A percentile compares a stretch with the other conserved stretches of the same genome.
Conservation (phyloP, 345 rosid species). For the Hibiscus tridactylites region DNA sequence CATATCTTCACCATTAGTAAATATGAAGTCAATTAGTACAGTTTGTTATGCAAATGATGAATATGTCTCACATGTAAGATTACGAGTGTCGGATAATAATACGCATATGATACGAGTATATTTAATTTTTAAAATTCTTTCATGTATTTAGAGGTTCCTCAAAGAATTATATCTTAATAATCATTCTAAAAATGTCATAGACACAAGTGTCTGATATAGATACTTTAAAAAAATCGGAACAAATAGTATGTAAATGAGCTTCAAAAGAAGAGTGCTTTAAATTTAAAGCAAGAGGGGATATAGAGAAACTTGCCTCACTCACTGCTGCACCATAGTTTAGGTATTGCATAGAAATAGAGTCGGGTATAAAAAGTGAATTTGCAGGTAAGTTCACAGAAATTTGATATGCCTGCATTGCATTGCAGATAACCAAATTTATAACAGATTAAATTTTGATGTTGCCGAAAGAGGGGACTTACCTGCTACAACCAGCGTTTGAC, state of each 20-base stretch:
- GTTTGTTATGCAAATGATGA: neutral
- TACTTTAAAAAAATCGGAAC: neutral
- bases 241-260: neutral
- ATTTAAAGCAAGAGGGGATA: neutral
- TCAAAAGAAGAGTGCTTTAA: neutral
- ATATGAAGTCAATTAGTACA: neutral
- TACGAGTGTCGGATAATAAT: neutral
- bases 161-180: too few species aligned
- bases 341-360: slow-evolving; percentile 37
- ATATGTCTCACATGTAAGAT: neutral
- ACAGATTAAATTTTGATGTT: too few species aligned
- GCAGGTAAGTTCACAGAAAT: slow-evolving; percentile 58
- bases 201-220: neutral
- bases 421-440: too few species aligned
- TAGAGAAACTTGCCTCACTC: slow-evolving; percentile 72
- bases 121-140: too few species aligned
- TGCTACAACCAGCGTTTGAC: too few species aligned
- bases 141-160: neutral
- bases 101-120: too few species aligned
- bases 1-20: neutral
- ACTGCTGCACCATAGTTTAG: slow-evolving; percentile 87
- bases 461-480: too few species aligned
- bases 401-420: slow-evolving; percentile 49
- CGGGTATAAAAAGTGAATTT: slow-evolving; percentile 47
- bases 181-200: neutral